Base-by-base conservation (phyloP, 352 stramenopile genomes). In the Phytopythium vexans region DNA sequence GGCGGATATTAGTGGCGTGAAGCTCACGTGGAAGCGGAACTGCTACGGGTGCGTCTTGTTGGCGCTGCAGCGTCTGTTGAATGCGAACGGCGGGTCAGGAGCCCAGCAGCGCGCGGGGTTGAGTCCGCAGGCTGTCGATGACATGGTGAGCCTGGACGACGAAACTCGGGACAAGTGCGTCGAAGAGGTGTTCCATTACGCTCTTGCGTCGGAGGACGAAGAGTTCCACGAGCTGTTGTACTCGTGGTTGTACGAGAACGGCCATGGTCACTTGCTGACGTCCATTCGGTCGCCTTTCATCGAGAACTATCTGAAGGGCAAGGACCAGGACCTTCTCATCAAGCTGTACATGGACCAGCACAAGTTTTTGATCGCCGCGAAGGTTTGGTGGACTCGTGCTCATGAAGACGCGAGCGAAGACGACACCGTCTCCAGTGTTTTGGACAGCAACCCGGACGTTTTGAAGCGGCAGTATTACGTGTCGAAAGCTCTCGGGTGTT, bases 321-420 rank as follows among this genome's bases (percentile, higher is more conserved):
- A 88, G 52, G 83, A 95, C 49, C 78, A 92, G 59, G 82, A 95
- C 58, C 55, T 95, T 36, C 74, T 95, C 8, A 74, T 95, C 37
- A 86, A 91, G 60, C 68, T 89, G 41, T 93, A 95, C 59, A 91
- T 95, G 80, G 77, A 92, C 15, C 82, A 93, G 50, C 77, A 86
- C 21, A 91, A 90, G 58, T 95, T 91, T 56, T 65, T 95, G 21
- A 64, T 88, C 6, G 85, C 85, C 0, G 85, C 85, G 0, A 91
- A 93, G 54, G 79, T 93, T 2, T 92, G 84, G 78, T 95, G 85
- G 85, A 62, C 69, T 2, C 81, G 81, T 16, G 85, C 82, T 0
- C 78, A 91, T 41, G 74, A 85, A 58, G 77, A 88, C 45, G 60
- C 64, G 8, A 64, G 69, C 39, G 63, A 64, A 11, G 69, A 81